phyloP scores from a whole-genome alignment of 164 flowering plant genomes.

The Umbilicus rupestris region DNA sequence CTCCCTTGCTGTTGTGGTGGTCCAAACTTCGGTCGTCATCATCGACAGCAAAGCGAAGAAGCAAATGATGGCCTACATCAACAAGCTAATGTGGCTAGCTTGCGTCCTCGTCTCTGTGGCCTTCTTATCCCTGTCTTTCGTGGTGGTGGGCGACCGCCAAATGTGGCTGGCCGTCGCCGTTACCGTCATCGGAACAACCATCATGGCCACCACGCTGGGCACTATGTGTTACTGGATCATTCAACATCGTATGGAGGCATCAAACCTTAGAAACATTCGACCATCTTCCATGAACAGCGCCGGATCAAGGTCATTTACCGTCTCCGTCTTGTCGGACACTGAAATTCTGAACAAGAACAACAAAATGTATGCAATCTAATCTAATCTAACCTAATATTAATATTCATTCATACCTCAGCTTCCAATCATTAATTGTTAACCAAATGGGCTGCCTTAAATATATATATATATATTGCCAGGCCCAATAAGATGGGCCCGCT shows the following conservation, averaged over 20 bases:
- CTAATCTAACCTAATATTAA: neutral
- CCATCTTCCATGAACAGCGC: constrained; percentile 35
- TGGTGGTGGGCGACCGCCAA: constrained; percentile 64
- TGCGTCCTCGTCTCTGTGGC: constrained; percentile 79
- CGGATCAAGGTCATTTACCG: constrained; percentile 41
- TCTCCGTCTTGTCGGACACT: constrained; percentile 44
- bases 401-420: neutral
- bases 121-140: constrained; percentile 59
- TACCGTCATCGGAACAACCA: constrained; percentile 62
- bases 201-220: constrained; percentile 73
- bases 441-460: too few species aligned
- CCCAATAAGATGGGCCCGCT: too few species aligned
- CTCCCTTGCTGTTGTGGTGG: constrained; percentile 42
- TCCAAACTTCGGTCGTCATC: constrained; percentile 89
- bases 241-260: constrained; percentile 61
- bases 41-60: constrained; percentile 94
- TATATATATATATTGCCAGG: too few species aligned
- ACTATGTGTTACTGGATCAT: constrained; percentile 81
- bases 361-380: constrained; percentile 32
- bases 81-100: constrained; percentile 98
- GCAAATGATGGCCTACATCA: constrained; percentile 81
- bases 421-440: too few species aligned
- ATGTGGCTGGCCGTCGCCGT: constrained; percentile 77
- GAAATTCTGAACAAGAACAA: constrained; percentile 52
- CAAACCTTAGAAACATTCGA: constrained; percentile 43